Percentiles rank a stretch among this genome's conserved stretches.
These are phyloP conservation scores for Talaromyces sp. DNA, from an alignment of 2,329 filamentous ascomycete species.

Conservation along the genomic window DNA sequence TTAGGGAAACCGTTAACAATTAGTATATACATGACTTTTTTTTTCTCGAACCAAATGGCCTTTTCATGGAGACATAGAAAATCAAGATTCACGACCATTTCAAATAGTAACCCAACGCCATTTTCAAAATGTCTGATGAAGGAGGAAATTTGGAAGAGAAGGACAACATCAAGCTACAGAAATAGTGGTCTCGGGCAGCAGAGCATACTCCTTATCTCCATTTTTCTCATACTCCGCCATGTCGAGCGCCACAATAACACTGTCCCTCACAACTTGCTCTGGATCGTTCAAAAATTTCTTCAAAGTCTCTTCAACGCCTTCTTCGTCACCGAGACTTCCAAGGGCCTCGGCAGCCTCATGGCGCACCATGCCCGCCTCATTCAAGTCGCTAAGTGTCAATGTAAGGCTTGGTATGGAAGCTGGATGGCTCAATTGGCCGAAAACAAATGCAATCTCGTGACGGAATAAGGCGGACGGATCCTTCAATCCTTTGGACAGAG, in stretches of 20 bases:
- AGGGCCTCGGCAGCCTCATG: slow-evolving; percentile 96
- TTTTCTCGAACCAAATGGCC: background rate
- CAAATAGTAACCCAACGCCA: slow-evolving; percentile 6
- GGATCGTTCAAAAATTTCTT: slow-evolving; percentile 81
- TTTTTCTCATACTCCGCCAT: slow-evolving; percentile 97
- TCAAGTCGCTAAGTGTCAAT: slow-evolving; percentile 66
- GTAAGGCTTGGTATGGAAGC: slow-evolving; percentile 91
- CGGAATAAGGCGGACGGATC: slow-evolving; percentile 91
- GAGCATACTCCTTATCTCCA: slow-evolving; percentile 82
- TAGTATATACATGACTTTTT: slow-evolving; percentile 19
- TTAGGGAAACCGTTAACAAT: slow-evolving; percentile 35
- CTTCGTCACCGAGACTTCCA: slow-evolving; percentile 86
- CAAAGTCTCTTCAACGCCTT: slow-evolving; percentile 82
- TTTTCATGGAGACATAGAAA: background rate
- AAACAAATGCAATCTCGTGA: slow-evolving; percentile 97
- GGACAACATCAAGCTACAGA: slow-evolving; percentile 18
- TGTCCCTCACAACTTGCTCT: slow-evolving; percentile 90
- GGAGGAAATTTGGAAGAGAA: background rate
- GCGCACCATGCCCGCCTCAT: slow-evolving; percentile 92
- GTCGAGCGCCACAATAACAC: slow-evolving; percentile 88
- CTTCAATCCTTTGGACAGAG: slow-evolving; percentile 76
- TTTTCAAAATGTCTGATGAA: slow-evolving; percentile 13
- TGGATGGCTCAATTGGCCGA: slow-evolving; percentile 90
- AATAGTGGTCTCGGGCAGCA: slow-evolving; percentile 61
- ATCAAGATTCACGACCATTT: slow-evolving; percentile 13